A percentile compares a stretch with the other conserved stretches of the same genome.
phyloP scores from a whole-genome alignment of 2,329 filamentous ascomycete genomes.

The Fusarium sarcochroum region DNA sequence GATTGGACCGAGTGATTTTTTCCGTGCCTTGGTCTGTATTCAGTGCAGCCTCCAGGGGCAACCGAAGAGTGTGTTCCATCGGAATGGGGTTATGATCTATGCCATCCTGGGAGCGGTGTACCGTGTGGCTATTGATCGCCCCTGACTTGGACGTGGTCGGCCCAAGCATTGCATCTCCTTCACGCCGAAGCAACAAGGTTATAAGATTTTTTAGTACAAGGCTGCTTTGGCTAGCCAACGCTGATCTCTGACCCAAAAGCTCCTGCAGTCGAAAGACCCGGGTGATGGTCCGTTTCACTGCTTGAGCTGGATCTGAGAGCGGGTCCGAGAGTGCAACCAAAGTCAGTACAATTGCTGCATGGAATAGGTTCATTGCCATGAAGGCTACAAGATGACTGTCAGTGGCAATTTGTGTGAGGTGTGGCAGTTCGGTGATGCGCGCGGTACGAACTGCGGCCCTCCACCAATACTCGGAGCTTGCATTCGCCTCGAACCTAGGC shows the following conservation, averaged over 20 bases:
- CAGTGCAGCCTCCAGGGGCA: background rate
- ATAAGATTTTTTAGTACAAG: background rate
- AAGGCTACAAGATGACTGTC: background rate
- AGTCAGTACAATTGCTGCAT: background rate
- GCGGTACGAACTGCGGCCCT: background rate
- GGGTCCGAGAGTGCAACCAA: background rate
- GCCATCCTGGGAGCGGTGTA: background rate
- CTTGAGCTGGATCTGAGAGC: background rate
- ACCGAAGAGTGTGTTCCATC: background rate
- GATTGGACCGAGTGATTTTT: background rate
- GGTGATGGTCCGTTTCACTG: background rate
- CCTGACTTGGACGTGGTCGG: background rate
- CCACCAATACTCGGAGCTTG: slow-evolving; percentile 3
- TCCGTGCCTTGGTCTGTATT: background rate
- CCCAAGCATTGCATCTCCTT: background rate
- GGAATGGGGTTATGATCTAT: background rate
- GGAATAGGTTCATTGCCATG: background rate
- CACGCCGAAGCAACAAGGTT: background rate
- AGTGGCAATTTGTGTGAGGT: background rate
- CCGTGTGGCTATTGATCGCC: background rate
- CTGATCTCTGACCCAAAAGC: background rate
- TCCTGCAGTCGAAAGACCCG: background rate
- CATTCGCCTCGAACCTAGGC: background rate
- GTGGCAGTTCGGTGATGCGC: background rate
- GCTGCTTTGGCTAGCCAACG: background rate